A percentile compares a stretch with the other conserved stretches of the same genome.
Evolutionary conservation across 768 basidiomycete genomes (phyloP).

Genomic region (Leccinum incarnatum): DNA sequence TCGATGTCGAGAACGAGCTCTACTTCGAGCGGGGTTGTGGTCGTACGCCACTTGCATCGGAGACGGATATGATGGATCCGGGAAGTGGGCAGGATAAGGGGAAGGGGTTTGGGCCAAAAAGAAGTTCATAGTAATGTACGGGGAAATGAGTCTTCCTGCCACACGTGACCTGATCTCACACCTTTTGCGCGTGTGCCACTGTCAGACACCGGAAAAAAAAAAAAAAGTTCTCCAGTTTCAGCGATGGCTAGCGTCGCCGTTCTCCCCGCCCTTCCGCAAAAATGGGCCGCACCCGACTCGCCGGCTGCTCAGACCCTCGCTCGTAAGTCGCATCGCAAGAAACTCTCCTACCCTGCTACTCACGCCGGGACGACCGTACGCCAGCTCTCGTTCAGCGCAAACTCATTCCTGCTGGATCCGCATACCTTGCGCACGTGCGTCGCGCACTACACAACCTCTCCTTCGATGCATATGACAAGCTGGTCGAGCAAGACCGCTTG

Average conservation of each 20-base stretch:
- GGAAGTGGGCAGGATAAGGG: no score
- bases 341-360: neutral
- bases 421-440: slow-evolving; percentile 80
- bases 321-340: slow-evolving; percentile 21
- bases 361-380: slow-evolving; percentile 1
- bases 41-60: slow-evolving; percentile 31
- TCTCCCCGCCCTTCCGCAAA: slow-evolving; percentile 26
- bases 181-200: no score
- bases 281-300: slow-evolving; percentile 20
- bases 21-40: slow-evolving; percentile 5
- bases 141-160: neutral
- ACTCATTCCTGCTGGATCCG: slow-evolving; percentile 83
- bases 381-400: slow-evolving; percentile 39
- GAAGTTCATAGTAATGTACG: no score
- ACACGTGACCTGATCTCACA: neutral
- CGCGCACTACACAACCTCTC: slow-evolving; percentile 73
- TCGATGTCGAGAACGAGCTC: slow-evolving; percentile 1
- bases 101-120: no score
- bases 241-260: slow-evolving; percentile 26
- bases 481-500: slow-evolving; percentile 51
- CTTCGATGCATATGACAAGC: slow-evolving; percentile 80
- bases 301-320: slow-evolving; percentile 20
- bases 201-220: neutral
- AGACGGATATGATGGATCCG: neutral
- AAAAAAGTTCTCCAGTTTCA: neutral